A percentile compares a stretch with the other conserved stretches of the same genome.
phyloP scores from a whole-genome alignment of 1,139 yeast genomes.

The Hyphopichia fennica region DNA sequence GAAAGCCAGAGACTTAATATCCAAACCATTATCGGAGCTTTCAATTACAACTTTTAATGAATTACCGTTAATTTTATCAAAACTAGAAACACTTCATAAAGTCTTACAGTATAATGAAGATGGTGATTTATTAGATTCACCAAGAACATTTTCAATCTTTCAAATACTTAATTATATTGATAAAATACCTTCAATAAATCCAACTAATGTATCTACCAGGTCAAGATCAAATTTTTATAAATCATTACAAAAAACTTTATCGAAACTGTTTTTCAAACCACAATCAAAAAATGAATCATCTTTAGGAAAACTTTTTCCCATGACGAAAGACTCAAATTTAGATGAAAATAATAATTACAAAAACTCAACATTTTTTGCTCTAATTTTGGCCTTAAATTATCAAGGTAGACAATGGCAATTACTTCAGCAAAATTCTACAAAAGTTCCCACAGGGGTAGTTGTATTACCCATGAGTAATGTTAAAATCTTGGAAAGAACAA shows the following conservation, averaged over 20 bases:
- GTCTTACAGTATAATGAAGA: conserved; percentile 50
- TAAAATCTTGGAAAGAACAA: conserved; percentile 25
- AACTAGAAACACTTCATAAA: conserved; percentile 56
- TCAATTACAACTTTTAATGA: conserved; percentile 33
- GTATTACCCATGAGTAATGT: conserved; percentile 45
- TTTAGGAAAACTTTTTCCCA: conserved; percentile 15
- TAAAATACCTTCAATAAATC: conserved; percentile 2
- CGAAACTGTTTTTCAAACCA: conserved; percentile 12
- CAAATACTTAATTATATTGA: conserved; percentile 41
- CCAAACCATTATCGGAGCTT: conserved; percentile 26
- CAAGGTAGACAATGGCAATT: conserved; percentile 49
- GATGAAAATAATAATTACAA: conserved; percentile 14
- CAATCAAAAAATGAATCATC: conserved; percentile 12
- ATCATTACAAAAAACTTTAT: neutral
- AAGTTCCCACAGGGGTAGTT: conserved; percentile 47
- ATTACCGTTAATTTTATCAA: conserved; percentile 31
- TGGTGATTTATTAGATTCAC: conserved; percentile 33
- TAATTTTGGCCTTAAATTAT: conserved; percentile 45
- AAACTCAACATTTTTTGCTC: conserved; percentile 41
- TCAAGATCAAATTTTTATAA: neutral
- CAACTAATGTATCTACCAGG: too few species aligned
- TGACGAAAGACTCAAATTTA: conserved; percentile 3
- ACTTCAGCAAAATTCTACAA: conserved; percentile 26
- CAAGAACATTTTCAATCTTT: conserved; percentile 51
- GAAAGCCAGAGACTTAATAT: conserved; percentile 33